Base-by-base conservation (phyloP, 2,329 filamentous ascomycete species). In the Aspergillus uvarum region DNA sequence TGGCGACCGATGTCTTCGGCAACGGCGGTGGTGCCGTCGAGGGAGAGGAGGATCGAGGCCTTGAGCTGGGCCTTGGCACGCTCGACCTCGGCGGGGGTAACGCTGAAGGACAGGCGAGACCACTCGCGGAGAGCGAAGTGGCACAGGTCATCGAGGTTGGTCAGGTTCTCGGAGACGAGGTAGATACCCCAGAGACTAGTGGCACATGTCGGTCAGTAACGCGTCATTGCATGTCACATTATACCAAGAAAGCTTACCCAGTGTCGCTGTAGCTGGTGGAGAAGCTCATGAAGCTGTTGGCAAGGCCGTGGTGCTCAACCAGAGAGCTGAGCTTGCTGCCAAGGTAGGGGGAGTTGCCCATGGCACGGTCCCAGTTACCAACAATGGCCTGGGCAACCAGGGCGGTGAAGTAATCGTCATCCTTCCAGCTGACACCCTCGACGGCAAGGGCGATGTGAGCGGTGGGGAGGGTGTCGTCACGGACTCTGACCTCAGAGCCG, bases 281-380 rank as follows among this genome's bases (percentile, higher is more conserved):
- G 84, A 99, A 99, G 84, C 91, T 96, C 96, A 99, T 99, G 86
- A 97, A 99, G 87, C 93, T 97, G 85, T 96, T 99, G 80, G 95
- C 95, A 64, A 99, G 87, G 79, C 93, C 89, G 82, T 98, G 87
- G 81, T 96, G 89, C 85, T 96, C 91, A 69, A 99, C 89, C 74
- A 95, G 92, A 67, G 89, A 88, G 84, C 92, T 96, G 72, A 99
- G 91, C 86, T 96, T 97, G 90, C 92, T 96, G 73, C 96, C 95
- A 76, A 97, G 89, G 84, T 97, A 95, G 67, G 93, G 89, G 62
- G 95, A 95, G 80, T 95, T 96, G 76, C 96, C 95, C 88, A 98
- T 94, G 70, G 95, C 91, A 82, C 95, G 95, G 83, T 99, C 95
- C 88, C 96, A 99, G 88, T 99, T 99, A 76, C 95, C 95, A 69